phyloP scores from a whole-genome alignment of 441 rosid genomes.

The Erodium chrysanthum region DNA sequence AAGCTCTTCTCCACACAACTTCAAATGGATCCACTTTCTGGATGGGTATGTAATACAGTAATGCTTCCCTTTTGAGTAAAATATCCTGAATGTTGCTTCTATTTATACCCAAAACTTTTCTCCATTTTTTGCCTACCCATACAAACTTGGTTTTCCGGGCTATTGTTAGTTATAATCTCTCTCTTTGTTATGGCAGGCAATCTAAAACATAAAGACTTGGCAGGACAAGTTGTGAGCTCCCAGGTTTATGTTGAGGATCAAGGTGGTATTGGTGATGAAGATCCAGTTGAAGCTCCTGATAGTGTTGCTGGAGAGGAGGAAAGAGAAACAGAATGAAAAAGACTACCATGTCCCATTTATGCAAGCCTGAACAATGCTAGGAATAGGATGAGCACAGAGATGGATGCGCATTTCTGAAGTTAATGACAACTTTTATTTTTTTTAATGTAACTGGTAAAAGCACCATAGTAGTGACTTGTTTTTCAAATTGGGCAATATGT shows the following conservation, averaged over 20 bases:
- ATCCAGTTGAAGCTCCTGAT: conserved; percentile 24
- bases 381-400: too few relatives aligned
- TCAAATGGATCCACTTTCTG: conserved; percentile 64
- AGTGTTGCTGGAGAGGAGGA: conserved; percentile 18
- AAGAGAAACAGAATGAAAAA: conserved; percentile 19
- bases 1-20: conserved; percentile 61
- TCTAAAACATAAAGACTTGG: conserved; percentile 70
- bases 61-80: too few relatives aligned
- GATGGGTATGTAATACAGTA: conserved; percentile 47
- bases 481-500: too few relatives aligned
- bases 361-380: too few relatives aligned
- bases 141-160: neutral
- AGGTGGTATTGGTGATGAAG: conserved; percentile 28
- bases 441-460: too few relatives aligned
- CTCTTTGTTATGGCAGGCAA: conserved; percentile 40
- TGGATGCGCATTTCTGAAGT: too few relatives aligned
- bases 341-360: too few relatives aligned
- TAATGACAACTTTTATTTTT: too few relatives aligned
- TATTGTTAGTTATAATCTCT: neutral
- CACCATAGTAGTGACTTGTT: too few relatives aligned
- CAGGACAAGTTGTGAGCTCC: conserved; percentile 71
- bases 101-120: neutral
- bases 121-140: too few relatives aligned
- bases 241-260: conserved; percentile 53
- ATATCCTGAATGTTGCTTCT: neutral